A percentile compares a stretch with the other conserved stretches of the same genome.
Conservation (phyloP, 441 rosid species). For the Erysimum cheiri region DNA sequence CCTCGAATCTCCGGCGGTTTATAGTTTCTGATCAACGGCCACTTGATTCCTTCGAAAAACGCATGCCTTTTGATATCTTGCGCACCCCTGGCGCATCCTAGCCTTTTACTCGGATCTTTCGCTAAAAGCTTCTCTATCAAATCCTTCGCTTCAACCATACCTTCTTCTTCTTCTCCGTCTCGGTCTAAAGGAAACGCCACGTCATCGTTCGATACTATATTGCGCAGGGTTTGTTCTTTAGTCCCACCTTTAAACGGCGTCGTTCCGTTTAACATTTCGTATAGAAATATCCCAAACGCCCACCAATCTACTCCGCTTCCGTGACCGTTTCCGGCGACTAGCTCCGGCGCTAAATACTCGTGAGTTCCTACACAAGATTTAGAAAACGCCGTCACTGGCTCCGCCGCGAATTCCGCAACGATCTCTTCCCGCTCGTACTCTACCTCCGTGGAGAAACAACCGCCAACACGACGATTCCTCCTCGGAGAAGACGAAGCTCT, state of each 20-base stretch:
- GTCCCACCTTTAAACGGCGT: conserved; percentile 66
- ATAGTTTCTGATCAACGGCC: conserved; percentile 70
- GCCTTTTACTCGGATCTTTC: conserved; percentile 59
- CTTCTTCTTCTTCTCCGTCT: conserved; percentile 52
- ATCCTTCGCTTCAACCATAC: conserved; percentile 55
- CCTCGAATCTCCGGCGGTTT: conserved; percentile 62
- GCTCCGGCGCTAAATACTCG: conserved; percentile 74
- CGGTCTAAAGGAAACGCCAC: conserved; percentile 42
- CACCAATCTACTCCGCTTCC: conserved; percentile 82
- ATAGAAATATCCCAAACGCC: conserved; percentile 69
- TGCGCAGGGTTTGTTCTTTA: conserved; percentile 64
- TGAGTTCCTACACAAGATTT: conserved; percentile 68
- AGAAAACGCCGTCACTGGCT: conserved; percentile 64
- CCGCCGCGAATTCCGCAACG: conserved; percentile 60
- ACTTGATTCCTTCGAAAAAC: conserved; percentile 63
- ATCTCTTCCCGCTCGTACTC: conserved; percentile 43
- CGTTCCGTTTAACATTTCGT: conserved; percentile 59
- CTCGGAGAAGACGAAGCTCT: conserved; percentile 29
- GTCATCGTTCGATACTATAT: conserved; percentile 53
- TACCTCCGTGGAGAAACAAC: conserved; percentile 36
- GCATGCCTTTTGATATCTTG: conserved; percentile 63
- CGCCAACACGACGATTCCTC: neutral
- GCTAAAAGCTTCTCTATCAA: conserved; percentile 56
- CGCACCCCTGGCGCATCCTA: conserved; percentile 67
- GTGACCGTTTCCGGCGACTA: conserved; percentile 60